These are phyloP conservation scores for Teratosphaeria epicoccoides DNA, from an alignment of 2,329 filamentous ascomycete genomes.

Conservation along the genomic window DNA sequence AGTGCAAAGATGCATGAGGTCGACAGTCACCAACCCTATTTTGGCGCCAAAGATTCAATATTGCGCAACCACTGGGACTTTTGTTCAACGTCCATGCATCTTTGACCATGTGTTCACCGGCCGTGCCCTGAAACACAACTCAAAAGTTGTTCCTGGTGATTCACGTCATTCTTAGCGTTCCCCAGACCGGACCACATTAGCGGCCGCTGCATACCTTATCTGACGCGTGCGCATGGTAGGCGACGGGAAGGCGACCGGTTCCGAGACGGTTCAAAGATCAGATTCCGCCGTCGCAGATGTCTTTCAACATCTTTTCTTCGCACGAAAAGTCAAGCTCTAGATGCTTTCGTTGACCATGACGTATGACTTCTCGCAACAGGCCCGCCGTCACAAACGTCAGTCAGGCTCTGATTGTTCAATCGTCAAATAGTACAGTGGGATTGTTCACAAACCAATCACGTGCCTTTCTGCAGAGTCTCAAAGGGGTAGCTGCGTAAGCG, in stretches of 20 bases:
- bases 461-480: neutral
- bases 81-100: no score
- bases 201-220: neutral
- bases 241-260: neutral
- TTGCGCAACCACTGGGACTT: no score
- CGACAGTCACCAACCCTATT: no score
- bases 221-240: neutral
- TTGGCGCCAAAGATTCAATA: no score
- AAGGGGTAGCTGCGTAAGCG: neutral
- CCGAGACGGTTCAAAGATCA: neutral
- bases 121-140: neutral
- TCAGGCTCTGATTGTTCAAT: no score
- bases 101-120: neutral
- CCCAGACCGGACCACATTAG: neutral
- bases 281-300: no score
- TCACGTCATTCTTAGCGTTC: neutral
- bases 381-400: no score
- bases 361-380: no score
- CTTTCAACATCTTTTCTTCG: no score
- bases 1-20: neutral
- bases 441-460: neutral
- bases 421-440: no score
- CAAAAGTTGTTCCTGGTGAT: neutral
- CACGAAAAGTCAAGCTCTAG: no score
- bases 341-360: no score